A percentile compares a stretch with the other conserved stretches of the same genome.
Conservation (phyloP, 331 rosid species). For the Malus hybrid region DNA sequence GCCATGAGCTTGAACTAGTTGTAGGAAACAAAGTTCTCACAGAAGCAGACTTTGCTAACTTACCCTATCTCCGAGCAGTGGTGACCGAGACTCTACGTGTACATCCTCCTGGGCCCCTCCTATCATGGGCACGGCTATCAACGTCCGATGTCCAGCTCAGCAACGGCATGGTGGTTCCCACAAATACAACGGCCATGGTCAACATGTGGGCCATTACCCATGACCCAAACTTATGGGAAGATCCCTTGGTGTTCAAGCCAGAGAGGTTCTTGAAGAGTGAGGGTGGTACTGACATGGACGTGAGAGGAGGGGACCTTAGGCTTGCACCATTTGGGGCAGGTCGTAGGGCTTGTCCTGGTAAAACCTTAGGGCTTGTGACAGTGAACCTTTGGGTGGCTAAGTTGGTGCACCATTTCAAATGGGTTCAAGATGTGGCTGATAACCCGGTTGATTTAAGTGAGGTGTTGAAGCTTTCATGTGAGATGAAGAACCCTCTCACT, state of each 20-base stretch:
- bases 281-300: conserved; percentile 26
- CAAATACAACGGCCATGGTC: conserved; percentile 40
- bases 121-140: conserved; percentile 40
- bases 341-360: conserved; percentile 58
- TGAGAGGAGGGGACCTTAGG: conserved; percentile 42
- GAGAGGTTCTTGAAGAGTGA: conserved; percentile 38
- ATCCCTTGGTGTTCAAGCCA: conserved; percentile 34
- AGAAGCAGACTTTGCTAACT: conserved; percentile 27
- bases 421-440: conserved; percentile 12
- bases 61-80: conserved; percentile 37
- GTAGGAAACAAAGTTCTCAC: conserved; percentile 21
- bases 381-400: conserved; percentile 52
- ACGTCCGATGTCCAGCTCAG: conserved; percentile 47
- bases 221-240: conserved; percentile 39
- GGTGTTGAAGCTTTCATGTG: not conserved
- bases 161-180: conserved; percentile 42
- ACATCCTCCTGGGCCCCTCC: conserved; percentile 56
- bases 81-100: conserved; percentile 39
- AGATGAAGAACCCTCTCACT: not conserved
- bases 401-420: conserved; percentile 30
- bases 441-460: not conserved
- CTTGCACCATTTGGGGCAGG: conserved; percentile 59
- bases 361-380: conserved; percentile 32
- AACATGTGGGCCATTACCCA: conserved; percentile 64
- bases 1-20: conserved; percentile 12